phyloP scores from a whole-genome alignment of 2,329 filamentous ascomycete genomes.

The Balansia obtecta region DNA sequence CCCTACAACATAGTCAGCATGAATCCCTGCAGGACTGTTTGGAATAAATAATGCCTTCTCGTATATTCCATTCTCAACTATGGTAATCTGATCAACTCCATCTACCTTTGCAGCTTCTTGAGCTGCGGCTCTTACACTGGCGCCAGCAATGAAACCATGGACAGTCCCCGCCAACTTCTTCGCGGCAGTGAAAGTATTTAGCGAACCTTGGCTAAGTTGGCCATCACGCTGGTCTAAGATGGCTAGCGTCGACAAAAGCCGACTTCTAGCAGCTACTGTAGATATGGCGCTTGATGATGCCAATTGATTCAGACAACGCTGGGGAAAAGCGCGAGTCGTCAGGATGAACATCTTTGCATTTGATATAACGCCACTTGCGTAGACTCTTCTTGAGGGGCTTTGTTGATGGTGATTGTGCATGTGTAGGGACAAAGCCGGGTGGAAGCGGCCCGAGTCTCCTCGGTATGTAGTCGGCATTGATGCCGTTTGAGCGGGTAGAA shows the following conservation, averaged over 20 bases:
- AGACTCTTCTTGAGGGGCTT: neutral
- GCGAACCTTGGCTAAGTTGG: constrained; percentile 67
- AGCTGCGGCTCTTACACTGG: constrained; percentile 61
- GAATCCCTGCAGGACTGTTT: neutral
- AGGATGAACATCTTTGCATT: constrained; percentile 18
- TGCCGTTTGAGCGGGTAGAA: neutral
- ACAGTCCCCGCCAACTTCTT: constrained; percentile 75
- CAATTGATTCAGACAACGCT: neutral
- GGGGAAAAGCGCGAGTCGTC: constrained; percentile 14
- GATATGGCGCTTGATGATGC: neutral
- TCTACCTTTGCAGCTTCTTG: constrained; percentile 79
- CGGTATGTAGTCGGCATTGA: neutral
- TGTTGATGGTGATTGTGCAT: neutral
- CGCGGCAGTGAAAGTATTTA: constrained; percentile 77
- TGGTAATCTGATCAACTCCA: constrained; percentile 83
- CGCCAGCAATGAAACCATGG: constrained; percentile 79
- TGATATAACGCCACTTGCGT: neutral
- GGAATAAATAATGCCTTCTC: constrained; percentile 57
- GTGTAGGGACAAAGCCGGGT: constrained; percentile 5
- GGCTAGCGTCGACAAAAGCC: constrained; percentile 66
- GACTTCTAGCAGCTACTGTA: neutral
- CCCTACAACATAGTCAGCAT: constrained; percentile 38
- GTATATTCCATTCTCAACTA: constrained; percentile 78
- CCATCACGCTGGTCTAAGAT: constrained; percentile 89
- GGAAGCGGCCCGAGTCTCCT: constrained; percentile 15